Evolutionary conservation across 2,329 filamentous ascomycete species (phyloP), one percentile per base, ranked within the genome.

Genomic region (Plenodomus lindquistii): DNA sequence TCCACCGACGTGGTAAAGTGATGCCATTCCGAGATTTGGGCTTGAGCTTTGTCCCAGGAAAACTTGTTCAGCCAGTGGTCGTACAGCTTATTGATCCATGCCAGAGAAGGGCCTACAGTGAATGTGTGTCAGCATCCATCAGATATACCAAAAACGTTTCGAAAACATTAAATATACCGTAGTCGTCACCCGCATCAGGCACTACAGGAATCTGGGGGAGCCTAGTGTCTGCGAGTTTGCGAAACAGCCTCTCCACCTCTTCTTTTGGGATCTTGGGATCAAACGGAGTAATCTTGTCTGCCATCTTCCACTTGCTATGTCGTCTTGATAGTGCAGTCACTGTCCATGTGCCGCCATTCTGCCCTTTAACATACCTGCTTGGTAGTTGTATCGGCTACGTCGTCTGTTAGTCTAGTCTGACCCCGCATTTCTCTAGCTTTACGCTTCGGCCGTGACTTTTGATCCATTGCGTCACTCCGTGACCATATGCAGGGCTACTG

Each of bases 1-100:
- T 75, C 71, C 22, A 73, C 62, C n/a, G 57, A 51, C 1, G 71
- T 72, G 3, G 55, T 67, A 51, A 62, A 74, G 43, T 75, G 71
- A 8, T 66, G 50, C 54, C 66, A 68, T 37, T 54, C 51, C 8
- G 63, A 67, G 37, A 75, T 71, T 10, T 66, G 52, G 16, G 54
- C 55, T 42, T 73, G 64, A 4, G 66, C 66, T 18, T 61, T 54
- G 2, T 50, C 45, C 69, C 69, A 75, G 38, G 63, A 62, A 57
- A 65, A 75, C 10, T 63, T 57, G 24, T 70, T 52, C 10, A 63
- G 50, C 70, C 67, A 75, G 37, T 63, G 51, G 6, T 66, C 56
- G 52, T 71, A 69, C 27, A 73, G 56, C 8, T 67, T 65, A 6
- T 58, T 49, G 6, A 67, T 65, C 71, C 71, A 74, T 42, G 70